phyloP scores from a whole-genome alignment of 176 grass and related monocot genomes.

The Saccharum spontaneum region DNA sequence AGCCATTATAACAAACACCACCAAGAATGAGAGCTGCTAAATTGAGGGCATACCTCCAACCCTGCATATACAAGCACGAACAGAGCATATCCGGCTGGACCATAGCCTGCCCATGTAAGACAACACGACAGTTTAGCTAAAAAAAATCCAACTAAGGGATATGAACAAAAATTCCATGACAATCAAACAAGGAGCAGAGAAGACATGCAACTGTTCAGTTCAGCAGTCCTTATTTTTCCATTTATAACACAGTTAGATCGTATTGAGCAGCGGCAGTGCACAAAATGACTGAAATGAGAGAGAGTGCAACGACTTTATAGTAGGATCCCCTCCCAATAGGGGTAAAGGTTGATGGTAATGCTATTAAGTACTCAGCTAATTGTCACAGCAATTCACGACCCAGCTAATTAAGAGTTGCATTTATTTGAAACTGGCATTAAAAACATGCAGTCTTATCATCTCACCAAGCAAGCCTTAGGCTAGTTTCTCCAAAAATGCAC shows the following conservation, averaged over 20 bases:
- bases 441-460: neutral
- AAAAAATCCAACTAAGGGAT: neutral
- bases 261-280: neutral
- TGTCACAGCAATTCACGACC: neutral
- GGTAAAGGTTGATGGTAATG: neutral
- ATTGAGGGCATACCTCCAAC: slow-evolving; percentile 67
- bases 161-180: neutral
- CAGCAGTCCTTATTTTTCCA: neutral
- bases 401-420: neutral
- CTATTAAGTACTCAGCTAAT: neutral
- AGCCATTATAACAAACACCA: neutral
- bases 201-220: neutral
- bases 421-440: neutral
- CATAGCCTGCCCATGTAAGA: slow-evolving; percentile 71
- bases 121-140: neutral
- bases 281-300: neutral
- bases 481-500: too few species aligned
- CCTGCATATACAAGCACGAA: slow-evolving; percentile 90
- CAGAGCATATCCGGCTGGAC: slow-evolving; percentile 89
- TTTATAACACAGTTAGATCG: neutral
- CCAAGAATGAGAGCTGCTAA: neutral
- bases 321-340: neutral
- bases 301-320: neutral
- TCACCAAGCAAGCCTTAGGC: neutral
- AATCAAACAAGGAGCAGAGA: slow-evolving; percentile 19